Evolutionary conservation across 305 asterid species (phyloP), one percentile per base, ranked within the genome.

Genomic region (Stenogyne calaminthoides): DNA sequence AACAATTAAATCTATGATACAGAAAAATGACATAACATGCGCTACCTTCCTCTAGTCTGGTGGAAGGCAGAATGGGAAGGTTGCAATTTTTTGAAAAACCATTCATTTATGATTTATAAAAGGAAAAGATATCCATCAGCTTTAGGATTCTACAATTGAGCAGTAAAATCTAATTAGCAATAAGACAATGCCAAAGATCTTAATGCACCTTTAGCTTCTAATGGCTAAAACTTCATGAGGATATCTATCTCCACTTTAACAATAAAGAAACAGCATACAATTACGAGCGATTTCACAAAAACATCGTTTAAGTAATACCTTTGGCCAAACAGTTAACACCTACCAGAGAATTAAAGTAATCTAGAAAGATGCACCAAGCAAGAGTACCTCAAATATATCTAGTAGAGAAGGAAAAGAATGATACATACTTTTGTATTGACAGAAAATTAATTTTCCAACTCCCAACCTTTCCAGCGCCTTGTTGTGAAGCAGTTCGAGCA

Each of bases 401-500:
- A 39, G 37, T 44, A 3, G 62, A 68, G 63, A 75, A 58, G 46
- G 32, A 65, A 69, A 19, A 10, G 25, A n/a, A 9, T 47, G 71
- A 68, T 56, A 70, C 93, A 59, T 88, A 90, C 96, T 92, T 92
- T 59, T 90, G 96, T 2, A 91, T 87, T 40, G 97, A 92, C 80
- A 90, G 1, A 74, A 92, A 92, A 82, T 92, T 87, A 73, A 92
- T 92, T 75, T 84, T 88, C 96, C 97, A 92, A 77, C 47, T 81
- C 70, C 95, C 96, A 78, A 92, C 82, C 78, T 90, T 92, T 70
- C 93, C 95, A 1, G 96, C 88, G 65, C 97, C 97, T 80, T 92
- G 97, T 71, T 92, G 97, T 22, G 88, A 67, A 27, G 96, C 97
- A 66, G 96, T 88, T 76, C 96, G 90, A 67, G 97, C 97, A 62